phyloP scores from a whole-genome alignment of 495 filamentous ascomycete species.

The Hypoxylon lenormandii region DNA sequence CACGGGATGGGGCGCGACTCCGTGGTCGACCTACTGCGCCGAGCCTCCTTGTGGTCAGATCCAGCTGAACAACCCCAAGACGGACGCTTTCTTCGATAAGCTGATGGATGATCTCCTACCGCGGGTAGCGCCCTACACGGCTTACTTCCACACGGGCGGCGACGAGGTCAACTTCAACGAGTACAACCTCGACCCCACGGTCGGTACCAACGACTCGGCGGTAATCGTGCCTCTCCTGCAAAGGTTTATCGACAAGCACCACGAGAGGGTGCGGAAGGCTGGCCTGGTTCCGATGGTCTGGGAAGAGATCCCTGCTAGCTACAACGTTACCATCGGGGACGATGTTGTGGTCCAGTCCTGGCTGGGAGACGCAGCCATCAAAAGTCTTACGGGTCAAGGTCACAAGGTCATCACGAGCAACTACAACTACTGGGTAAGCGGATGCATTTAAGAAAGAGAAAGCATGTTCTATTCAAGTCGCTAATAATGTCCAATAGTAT shows the following conservation, averaged over 20 bases:
- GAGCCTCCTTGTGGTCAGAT: conserved; percentile 82
- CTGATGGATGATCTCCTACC: conserved; percentile 79
- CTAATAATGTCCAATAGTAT: conserved; percentile 61
- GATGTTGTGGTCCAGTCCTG: conserved; percentile 79
- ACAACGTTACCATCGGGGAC: conserved; percentile 74
- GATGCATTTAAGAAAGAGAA: neutral
- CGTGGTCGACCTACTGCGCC: conserved; percentile 74
- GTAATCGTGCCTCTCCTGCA: conserved; percentile 78
- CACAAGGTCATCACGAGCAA: conserved; percentile 77
- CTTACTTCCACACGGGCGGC: conserved; percentile 85
- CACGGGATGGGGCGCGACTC: conserved; percentile 74
- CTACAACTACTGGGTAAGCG: conserved; percentile 77
- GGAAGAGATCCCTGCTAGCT: conserved; percentile 83
- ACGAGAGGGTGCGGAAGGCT: conserved; percentile 66
- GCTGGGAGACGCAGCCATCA: conserved; percentile 69
- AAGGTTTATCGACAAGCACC: conserved; percentile 74
- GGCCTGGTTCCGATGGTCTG: conserved; percentile 78
- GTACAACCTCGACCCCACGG: conserved; percentile 76
- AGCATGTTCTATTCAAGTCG: conserved; percentile 2
- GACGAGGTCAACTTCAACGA: conserved; percentile 83
- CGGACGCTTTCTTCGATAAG: conserved; percentile 74
- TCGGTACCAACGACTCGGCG: conserved; percentile 68
- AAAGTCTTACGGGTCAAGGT: conserved; percentile 67
- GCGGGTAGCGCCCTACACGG: conserved; percentile 70
- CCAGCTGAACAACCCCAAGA: conserved; percentile 75